Conservation (phyloP, 495 filamentous ascomycete genomes). For the Jackrogersella multiformis region DNA sequence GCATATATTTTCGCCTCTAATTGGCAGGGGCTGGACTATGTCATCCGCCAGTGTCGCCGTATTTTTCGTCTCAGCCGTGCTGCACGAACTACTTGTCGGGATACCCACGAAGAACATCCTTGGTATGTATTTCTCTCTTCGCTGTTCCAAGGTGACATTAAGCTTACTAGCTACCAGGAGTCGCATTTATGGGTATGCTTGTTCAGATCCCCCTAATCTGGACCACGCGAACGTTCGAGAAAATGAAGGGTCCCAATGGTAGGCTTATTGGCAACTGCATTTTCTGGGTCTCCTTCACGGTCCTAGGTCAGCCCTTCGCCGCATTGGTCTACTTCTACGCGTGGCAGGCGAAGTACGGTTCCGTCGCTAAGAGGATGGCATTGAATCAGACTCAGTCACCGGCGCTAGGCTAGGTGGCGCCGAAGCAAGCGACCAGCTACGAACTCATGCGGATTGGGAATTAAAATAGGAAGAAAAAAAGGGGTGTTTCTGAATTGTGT, state of each 20-base stretch:
- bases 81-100: constrained; percentile 93
- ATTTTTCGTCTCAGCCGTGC: constrained; percentile 83
- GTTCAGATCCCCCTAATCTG: constrained; percentile 87
- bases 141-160: not conserved
- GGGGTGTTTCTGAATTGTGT: not conserved
- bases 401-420: constrained; percentile 4
- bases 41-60: constrained; percentile 75
- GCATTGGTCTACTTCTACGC: constrained; percentile 95
- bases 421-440: not conserved
- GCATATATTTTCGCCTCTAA: constrained; percentile 87
- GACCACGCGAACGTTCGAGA: constrained; percentile 80
- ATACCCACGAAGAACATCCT: constrained; percentile 96
- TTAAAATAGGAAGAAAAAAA: not conserved
- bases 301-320: constrained; percentile 92
- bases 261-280: constrained; percentile 87
- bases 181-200: constrained; percentile 94
- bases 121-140: constrained; percentile 58
- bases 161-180: constrained; percentile 60
- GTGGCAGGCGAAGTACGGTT: constrained; percentile 98
- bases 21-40: constrained; percentile 79
- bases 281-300: constrained; percentile 94
- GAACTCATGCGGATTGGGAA: constrained; percentile 3
- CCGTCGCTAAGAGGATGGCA: constrained; percentile 55
- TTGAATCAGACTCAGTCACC: constrained; percentile 13
- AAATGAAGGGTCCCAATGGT: constrained; percentile 75